A percentile compares a stretch with the other conserved stretches of the same genome.
These are phyloP conservation scores for Rhizopus microsporus DNA, from an alignment of 371 early-diverging fungal genomes.

Conservation along the genomic window DNA sequence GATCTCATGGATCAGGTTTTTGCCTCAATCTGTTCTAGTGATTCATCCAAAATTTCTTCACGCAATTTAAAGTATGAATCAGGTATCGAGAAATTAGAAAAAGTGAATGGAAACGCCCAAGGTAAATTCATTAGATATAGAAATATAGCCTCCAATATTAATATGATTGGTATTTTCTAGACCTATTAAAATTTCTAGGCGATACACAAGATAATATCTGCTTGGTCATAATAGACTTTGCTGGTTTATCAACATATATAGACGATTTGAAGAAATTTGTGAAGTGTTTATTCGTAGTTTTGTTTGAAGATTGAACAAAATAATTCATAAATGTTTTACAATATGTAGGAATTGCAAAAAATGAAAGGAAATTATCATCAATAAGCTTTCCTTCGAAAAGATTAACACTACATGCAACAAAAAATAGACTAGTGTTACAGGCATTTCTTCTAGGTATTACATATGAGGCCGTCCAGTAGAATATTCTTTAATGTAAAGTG, in stretches of 20 bases:
- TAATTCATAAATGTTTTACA: neutral
- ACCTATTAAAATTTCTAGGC: neutral
- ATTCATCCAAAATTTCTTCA: neutral
- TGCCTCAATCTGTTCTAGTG: neutral
- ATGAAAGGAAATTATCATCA: neutral
- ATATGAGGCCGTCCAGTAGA: too few relatives aligned
- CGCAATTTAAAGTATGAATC: neutral
- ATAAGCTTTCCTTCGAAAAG: neutral
- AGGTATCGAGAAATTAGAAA: slow-evolving; percentile 1
- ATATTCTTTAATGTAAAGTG: too few relatives aligned
- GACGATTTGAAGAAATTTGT: slow-evolving; percentile 10
- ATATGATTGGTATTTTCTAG: slow-evolving; percentile 3
- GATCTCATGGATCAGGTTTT: slow-evolving; percentile 7
- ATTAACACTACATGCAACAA: too few relatives aligned
- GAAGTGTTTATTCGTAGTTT: neutral
- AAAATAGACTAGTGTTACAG: too few relatives aligned
- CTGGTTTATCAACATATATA: slow-evolving; percentile 14
- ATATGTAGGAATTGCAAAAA: neutral
- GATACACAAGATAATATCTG: slow-evolving; percentile 6
- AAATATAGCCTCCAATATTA: slow-evolving; percentile 2
- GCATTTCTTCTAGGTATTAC: too few relatives aligned
- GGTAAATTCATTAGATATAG: slow-evolving; percentile 5
- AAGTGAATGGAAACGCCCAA: slow-evolving; percentile 4
- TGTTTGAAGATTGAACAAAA: neutral
- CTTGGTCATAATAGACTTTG: slow-evolving; percentile 22